Evolutionary conservation across 2,329 filamentous ascomycete genomes (phyloP).

Genomic region (Epichloe sp.): DNA sequence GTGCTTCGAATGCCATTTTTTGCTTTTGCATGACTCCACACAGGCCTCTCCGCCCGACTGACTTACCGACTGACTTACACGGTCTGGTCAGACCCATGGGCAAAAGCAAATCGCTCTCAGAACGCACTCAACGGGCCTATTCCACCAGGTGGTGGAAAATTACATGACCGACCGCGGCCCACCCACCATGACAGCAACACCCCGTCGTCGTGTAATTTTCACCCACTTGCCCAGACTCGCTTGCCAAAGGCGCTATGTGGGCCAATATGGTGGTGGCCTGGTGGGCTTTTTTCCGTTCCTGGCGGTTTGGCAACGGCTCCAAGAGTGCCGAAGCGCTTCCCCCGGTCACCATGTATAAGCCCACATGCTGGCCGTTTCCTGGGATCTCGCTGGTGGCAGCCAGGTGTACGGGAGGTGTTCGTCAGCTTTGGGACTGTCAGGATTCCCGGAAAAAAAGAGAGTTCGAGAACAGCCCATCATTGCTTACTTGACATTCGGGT

Average conservation of each 20-base stretch:
- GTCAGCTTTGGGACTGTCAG: background rate
- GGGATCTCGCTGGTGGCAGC: background rate
- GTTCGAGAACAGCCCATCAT: background rate
- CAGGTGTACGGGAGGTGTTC: background rate
- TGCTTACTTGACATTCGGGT: background rate
- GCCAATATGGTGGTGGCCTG: background rate
- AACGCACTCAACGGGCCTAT: background rate
- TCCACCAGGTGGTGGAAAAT: too few relatives aligned
- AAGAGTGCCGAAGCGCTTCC: background rate
- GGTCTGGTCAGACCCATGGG: background rate
- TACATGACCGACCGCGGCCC: background rate
- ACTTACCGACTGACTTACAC: background rate
- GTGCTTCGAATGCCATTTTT: background rate
- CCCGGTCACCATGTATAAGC: background rate
- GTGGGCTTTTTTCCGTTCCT: background rate
- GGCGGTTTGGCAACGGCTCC: background rate
- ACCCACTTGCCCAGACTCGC: background rate
- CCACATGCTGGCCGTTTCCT: background rate
- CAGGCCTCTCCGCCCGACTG: too few relatives aligned
- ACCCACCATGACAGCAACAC: too few relatives aligned
- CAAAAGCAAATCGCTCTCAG: background rate
- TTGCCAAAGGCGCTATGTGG: conserved; percentile 4
- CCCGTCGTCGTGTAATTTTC: too few relatives aligned
- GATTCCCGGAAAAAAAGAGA: too few relatives aligned
- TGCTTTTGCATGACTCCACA: background rate